Conservation (phyloP, 1,284 basidiomycete genomes). For the Paramarasmius palmivorus region DNA sequence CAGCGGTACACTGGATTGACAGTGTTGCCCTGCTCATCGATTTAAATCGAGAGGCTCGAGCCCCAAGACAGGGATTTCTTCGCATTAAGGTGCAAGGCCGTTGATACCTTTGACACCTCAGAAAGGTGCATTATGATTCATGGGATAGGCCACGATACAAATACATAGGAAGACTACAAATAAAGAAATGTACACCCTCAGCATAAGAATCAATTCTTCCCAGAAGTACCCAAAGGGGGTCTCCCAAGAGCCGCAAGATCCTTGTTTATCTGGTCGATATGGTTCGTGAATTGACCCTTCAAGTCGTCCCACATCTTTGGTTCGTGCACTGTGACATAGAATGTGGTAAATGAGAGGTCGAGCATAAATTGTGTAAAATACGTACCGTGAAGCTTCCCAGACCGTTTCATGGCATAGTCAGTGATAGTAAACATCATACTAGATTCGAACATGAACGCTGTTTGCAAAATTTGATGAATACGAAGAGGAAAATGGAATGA, state of each 20-base stretch:
- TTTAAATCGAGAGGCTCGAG: too few relatives aligned
- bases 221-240: slow-evolving; percentile 21
- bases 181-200: too few relatives aligned
- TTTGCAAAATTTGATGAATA: background rate
- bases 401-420: slow-evolving; percentile 60
- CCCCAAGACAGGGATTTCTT: too few relatives aligned
- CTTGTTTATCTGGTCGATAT: slow-evolving; percentile 54
- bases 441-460: slow-evolving; percentile 68
- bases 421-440: slow-evolving; percentile 63
- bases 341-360: background rate
- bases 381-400: slow-evolving; percentile 55
- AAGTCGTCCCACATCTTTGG: slow-evolving; percentile 65
- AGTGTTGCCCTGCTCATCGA: too few relatives aligned
- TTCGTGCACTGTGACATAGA: slow-evolving; percentile 42
- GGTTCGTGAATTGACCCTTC: slow-evolving; percentile 57
- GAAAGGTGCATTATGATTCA: too few relatives aligned
- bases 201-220: background rate
- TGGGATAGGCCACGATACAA: too few relatives aligned
- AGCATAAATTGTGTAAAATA: slow-evolving; percentile 12
- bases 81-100: too few relatives aligned
- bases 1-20: too few relatives aligned
- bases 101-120: too few relatives aligned
- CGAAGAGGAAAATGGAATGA: background rate
- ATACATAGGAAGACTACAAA: too few relatives aligned
- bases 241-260: slow-evolving; percentile 49